Base-by-base conservation (phyloP, 441 rosid genomes). In the Aquilaria agallochum region DNA sequence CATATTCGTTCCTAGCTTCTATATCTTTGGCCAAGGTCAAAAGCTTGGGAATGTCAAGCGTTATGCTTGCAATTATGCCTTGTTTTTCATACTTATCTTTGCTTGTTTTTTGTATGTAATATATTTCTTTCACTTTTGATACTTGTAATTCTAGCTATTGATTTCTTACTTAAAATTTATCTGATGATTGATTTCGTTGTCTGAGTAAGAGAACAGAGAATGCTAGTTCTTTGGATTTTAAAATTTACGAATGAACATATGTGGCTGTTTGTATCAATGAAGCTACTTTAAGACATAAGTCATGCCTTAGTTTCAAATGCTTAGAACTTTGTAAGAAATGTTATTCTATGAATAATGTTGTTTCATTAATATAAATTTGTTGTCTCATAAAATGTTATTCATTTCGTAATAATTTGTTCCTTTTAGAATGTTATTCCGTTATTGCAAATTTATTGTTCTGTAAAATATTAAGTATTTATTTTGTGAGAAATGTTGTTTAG, bases 31-130 rank as follows among this genome's bases (percentile, higher is more conserved):
- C 83, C 31, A 74, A 80, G 50, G 83, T 86, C 78, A 76, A 97
- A 71, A 88, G 81, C 47, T 90, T 83, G 40, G 96, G 89, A 91
- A 91, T 55, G 77, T 89, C 56, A 91, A 81, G 74, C 89, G 97
- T 40, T 94, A 86, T 72, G 80, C 92, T 9, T 82, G 79, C 64
- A 87, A 78, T 67, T 87, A 91, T 60, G 91, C 95, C 4, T 80
- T 84, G 20, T 79, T 91, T 31, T 84, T 84, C 65, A 79, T 89
- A 55, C 82, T 89, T 76, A 87, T 82, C 87, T 87, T 89, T 53
- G 95, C 97, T 56, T 94, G 94, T 56, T 64, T 97, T 59, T 62
- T 94, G 96, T 91, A 80, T 49, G 85, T 34, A 58, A 45, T 68
- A n/a, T 36, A 32, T 44, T 31, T 48, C 48, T 61, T 40, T 14